Conservation (phyloP, 2,329 filamentous ascomycete genomes). For the Calonectria hawksworthii region DNA sequence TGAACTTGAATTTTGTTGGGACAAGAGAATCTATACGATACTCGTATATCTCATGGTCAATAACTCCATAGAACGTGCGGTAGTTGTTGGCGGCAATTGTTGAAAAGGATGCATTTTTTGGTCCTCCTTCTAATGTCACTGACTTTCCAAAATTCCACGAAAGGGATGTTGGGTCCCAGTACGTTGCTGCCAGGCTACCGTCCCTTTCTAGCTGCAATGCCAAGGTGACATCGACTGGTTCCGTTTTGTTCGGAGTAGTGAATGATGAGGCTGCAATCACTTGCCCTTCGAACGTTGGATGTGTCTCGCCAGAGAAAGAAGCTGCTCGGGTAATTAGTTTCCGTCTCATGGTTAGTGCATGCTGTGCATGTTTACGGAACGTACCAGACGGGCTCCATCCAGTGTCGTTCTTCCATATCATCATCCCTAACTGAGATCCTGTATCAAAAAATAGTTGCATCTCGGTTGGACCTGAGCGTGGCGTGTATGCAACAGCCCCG, state of each 20-base stretch:
- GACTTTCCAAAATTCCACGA: constrained; percentile 12
- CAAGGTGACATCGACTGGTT: neutral
- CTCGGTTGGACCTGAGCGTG: neutral
- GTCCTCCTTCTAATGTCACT: neutral
- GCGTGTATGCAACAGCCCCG: neutral
- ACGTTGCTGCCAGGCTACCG: neutral
- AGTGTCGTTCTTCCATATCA: neutral
- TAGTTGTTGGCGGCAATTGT: neutral
- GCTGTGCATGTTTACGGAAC: neutral
- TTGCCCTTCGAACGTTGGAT: neutral
- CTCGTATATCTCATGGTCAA: neutral
- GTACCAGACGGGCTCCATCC: neutral
- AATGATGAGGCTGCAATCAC: neutral
- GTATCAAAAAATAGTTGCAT: neutral
- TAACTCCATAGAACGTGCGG: neutral
- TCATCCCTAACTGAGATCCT: neutral
- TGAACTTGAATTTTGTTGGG: neutral
- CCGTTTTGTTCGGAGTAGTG: neutral
- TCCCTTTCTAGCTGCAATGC: constrained; percentile 9
- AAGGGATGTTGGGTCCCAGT: neutral
- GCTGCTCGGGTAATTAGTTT: neutral
- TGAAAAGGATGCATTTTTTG: neutral
- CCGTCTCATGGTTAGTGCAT: no score
- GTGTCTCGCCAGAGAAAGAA: neutral
- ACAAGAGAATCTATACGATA: neutral